These are phyloP conservation scores for Ploettnerulaceae sp. DNA, from an alignment of 2,329 filamentous ascomycete genomes.

Conservation along the genomic window DNA sequence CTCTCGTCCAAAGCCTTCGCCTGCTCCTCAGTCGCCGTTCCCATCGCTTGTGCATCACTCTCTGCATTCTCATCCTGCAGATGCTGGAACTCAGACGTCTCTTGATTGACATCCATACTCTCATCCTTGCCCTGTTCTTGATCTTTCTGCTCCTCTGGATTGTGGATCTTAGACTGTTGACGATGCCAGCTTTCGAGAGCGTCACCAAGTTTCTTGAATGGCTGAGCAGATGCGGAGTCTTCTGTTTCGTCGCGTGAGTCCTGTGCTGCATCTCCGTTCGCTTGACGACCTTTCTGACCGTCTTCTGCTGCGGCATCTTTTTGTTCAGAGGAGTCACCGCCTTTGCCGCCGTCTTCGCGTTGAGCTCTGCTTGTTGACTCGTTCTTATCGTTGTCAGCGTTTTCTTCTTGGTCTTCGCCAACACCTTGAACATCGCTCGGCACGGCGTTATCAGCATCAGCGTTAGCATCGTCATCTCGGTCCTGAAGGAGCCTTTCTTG, in stretches of 20 bases:
- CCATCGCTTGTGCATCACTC: slow-evolving; percentile 87
- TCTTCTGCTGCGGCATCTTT: slow-evolving; percentile 60
- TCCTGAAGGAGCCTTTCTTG: slow-evolving; percentile 36
- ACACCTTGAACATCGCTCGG: slow-evolving; percentile 59
- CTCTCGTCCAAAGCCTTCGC: slow-evolving; percentile 79
- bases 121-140: slow-evolving; percentile 37
- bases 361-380: slow-evolving; percentile 57
- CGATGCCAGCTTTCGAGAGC: slow-evolving; percentile 89
- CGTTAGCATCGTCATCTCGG: slow-evolving; percentile 44
- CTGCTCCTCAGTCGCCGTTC: slow-evolving; percentile 82
- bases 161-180: slow-evolving; percentile 73
- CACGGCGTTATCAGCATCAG: slow-evolving; percentile 57
- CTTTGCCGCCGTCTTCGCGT: slow-evolving; percentile 61
- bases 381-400: slow-evolving; percentile 58
- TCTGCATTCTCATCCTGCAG: slow-evolving; percentile 75
- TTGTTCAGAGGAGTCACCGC: slow-evolving; percentile 59
- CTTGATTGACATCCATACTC: slow-evolving; percentile 48
- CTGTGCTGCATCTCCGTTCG: slow-evolving; percentile 38
- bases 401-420: slow-evolving; percentile 61
- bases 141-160: slow-evolving; percentile 47
- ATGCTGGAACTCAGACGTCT: slow-evolving; percentile 90
- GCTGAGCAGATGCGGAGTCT: slow-evolving; percentile 50
- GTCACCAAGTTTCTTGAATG: slow-evolving; percentile 93
- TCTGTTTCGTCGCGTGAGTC: slow-evolving; percentile 36
- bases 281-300: slow-evolving; percentile 47